These are phyloP conservation scores for Microdochium nivale DNA, from an alignment of 2,329 filamentous ascomycete species.

Conservation along the genomic window DNA sequence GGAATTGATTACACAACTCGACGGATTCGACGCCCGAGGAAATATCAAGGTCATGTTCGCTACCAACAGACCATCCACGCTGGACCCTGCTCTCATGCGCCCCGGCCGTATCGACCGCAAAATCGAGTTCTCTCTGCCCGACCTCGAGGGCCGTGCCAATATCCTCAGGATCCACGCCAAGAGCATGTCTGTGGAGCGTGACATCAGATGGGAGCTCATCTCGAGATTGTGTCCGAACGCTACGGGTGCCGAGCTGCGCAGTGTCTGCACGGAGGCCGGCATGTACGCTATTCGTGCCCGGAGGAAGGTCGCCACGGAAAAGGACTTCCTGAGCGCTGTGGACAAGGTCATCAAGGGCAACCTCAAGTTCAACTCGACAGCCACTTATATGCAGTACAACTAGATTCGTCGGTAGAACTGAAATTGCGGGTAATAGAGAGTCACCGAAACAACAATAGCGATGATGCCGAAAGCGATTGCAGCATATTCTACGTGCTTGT, in stretches of 20 bases:
- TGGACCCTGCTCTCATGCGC: slow-evolving; percentile 95
- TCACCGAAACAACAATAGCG: not conserved
- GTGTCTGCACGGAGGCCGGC: slow-evolving; percentile 94
- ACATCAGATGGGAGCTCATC: slow-evolving; percentile 98
- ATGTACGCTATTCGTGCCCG: slow-evolving; percentile 96
- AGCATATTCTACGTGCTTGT: no score
- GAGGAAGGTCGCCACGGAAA: slow-evolving; percentile 96
- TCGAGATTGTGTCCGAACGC: slow-evolving; percentile 94
- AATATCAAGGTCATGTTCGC: slow-evolving; percentile 99
- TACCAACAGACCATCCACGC: slow-evolving; percentile 89
- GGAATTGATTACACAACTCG: slow-evolving; percentile 92
- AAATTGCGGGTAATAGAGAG: not conserved
- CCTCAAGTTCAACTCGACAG: slow-evolving; percentile 98
- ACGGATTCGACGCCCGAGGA: slow-evolving; percentile 91
- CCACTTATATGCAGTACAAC: slow-evolving; percentile 98
- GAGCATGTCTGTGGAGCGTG: slow-evolving; percentile 98
- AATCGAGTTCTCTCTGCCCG: slow-evolving; percentile 96
- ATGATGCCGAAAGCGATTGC: no score
- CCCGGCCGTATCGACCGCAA: slow-evolving; percentile 96
- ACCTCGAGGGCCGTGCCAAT: slow-evolving; percentile 94
- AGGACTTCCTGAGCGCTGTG: slow-evolving; percentile 95
- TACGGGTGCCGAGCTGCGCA: slow-evolving; percentile 90
- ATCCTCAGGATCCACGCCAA: slow-evolving; percentile 98
- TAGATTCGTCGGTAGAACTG: slow-evolving; percentile 34
- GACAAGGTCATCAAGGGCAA: slow-evolving; percentile 99